Conservation (phyloP, 2,329 filamentous ascomycete genomes). For the Botrytis byssoidea region DNA sequence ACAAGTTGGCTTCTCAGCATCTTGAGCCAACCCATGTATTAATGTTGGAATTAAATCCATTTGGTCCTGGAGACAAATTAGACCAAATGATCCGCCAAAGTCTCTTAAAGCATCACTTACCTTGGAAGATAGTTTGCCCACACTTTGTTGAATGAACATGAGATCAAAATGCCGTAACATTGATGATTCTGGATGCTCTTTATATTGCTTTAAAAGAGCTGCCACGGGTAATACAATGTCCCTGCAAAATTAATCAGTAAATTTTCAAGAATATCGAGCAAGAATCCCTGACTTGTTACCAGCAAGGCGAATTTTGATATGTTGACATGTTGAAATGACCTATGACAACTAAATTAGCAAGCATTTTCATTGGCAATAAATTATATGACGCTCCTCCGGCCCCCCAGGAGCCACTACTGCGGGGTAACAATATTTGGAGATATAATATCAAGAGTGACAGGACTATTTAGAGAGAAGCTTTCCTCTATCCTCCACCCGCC, state of each 20-base stretch:
- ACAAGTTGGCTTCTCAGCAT: constrained; percentile 52
- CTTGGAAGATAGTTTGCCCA: constrained; percentile 56
- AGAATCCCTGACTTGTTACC: constrained; percentile 37
- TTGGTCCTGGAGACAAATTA: constrained; percentile 51
- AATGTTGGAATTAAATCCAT: constrained; percentile 70
- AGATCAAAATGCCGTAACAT: constrained; percentile 87
- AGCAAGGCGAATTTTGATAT: constrained; percentile 59
- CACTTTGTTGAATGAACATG: constrained; percentile 83
- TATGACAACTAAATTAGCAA: constrained; percentile 33
- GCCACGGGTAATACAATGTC: constrained; percentile 75
- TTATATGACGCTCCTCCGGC: neutral
- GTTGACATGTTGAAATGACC: constrained; percentile 68
- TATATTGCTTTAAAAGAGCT: constrained; percentile 86
- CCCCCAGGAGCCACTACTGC: neutral
- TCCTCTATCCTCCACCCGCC: neutral
- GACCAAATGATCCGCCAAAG: neutral
- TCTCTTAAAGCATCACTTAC: constrained; percentile 39
- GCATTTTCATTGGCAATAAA: neutral
- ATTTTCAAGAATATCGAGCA: constrained; percentile 13
- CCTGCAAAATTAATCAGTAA: constrained; percentile 32
- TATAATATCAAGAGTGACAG: neutral
- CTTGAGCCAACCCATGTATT: constrained; percentile 62
- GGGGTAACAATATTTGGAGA: neutral
- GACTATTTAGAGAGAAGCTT: neutral
- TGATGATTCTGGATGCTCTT: constrained; percentile 63